Percentiles rank a stretch among this genome's conserved stretches.
phyloP scores from a whole-genome alignment of 805 yeast species.

The Candida wancherniae region DNA sequence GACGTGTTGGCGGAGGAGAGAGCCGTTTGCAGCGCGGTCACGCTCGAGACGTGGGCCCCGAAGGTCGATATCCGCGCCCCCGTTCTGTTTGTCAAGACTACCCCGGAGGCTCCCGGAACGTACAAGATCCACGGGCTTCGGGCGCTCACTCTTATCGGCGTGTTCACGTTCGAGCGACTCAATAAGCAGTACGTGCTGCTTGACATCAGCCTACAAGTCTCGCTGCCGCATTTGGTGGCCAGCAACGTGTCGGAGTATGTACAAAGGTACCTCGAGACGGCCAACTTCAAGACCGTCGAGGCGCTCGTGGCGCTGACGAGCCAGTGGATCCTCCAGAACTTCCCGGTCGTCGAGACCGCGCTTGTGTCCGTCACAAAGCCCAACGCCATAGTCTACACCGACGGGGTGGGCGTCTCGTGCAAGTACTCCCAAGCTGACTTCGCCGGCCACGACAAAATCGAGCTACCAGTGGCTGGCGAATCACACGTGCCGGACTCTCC shows the following conservation, averaged over 20 bases:
- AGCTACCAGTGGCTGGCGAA: slow-evolving; percentile 12
- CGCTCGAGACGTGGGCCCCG: slow-evolving; percentile 38
- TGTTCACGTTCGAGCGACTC: slow-evolving; percentile 83
- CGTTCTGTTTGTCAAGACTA: slow-evolving; percentile 9
- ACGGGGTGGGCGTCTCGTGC: slow-evolving; percentile 86
- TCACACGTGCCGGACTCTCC: too few species aligned
- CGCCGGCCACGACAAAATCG: slow-evolving; percentile 12
- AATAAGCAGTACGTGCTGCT: slow-evolving; percentile 65
- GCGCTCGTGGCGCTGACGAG: slow-evolving; percentile 77
- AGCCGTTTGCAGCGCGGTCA: slow-evolving; percentile 45
- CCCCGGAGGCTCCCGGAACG: slow-evolving; percentile 17
- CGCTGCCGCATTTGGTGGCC: slow-evolving; percentile 16
- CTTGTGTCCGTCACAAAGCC: slow-evolving; percentile 74
- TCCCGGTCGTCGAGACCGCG: slow-evolving; percentile 30
- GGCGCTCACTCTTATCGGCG: slow-evolving; percentile 81
- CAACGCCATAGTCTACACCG: slow-evolving; percentile 79
- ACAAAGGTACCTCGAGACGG: slow-evolving; percentile 58
- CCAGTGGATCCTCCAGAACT: slow-evolving; percentile 45
- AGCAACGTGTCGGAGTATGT: slow-evolving; percentile 34
- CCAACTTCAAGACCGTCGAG: slow-evolving; percentile 88
- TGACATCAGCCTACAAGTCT: slow-evolving; percentile 46
- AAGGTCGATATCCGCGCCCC: slow-evolving; percentile 57
- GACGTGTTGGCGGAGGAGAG: slow-evolving; percentile 37
- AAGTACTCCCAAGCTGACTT: slow-evolving; percentile 44
- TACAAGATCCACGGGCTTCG: slow-evolving; percentile 47